phyloP scores from a whole-genome alignment of 108 stramenopile species.

The Mayamaea pseudoterrestris region DNA sequence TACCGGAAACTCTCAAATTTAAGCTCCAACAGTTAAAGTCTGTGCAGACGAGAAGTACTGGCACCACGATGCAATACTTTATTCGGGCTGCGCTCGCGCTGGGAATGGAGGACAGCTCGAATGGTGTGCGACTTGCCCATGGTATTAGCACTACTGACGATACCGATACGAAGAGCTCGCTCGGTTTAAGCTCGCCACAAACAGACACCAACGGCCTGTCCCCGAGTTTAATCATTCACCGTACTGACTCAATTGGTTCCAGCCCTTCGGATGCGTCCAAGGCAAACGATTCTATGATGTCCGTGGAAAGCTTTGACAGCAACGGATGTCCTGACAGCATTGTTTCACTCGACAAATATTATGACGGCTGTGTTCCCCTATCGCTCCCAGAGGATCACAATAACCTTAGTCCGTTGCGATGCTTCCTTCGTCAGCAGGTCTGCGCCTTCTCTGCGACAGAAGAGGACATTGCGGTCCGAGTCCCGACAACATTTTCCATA shows the following conservation, averaged over 20 bases:
- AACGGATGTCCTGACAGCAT: slow-evolving; percentile 1
- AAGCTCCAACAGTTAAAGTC: slow-evolving; percentile 53
- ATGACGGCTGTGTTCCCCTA: slow-evolving; percentile 44
- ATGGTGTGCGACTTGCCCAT: slow-evolving; percentile 40
- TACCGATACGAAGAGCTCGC: neutral
- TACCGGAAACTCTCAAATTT: slow-evolving; percentile 54
- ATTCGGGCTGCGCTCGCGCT: slow-evolving; percentile 57
- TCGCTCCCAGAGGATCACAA: slow-evolving; percentile 53
- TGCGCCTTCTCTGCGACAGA: slow-evolving; percentile 74
- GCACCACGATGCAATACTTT: slow-evolving; percentile 86
- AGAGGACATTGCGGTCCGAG: slow-evolving; percentile 76
- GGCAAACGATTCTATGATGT: slow-evolving; percentile 13
- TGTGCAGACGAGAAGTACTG: slow-evolving; percentile 56
- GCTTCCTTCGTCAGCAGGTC: slow-evolving; percentile 78
- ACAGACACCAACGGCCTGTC: no score
- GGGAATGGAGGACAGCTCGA: slow-evolving; percentile 64
- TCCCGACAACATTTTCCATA: slow-evolving; percentile 78
- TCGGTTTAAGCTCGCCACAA: no score
- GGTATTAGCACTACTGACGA: neutral
- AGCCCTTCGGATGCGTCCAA: no score
- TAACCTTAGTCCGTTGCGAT: slow-evolving; percentile 69
- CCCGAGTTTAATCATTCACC: no score
- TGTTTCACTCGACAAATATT: slow-evolving; percentile 13
- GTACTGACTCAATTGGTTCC: no score
- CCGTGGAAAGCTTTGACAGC: slow-evolving; percentile 11